Percentiles rank a stretch among this genome's conserved stretches.
Conservation (phyloP, 768 basidiomycete species). For the Auricularia heimuer region DNA sequence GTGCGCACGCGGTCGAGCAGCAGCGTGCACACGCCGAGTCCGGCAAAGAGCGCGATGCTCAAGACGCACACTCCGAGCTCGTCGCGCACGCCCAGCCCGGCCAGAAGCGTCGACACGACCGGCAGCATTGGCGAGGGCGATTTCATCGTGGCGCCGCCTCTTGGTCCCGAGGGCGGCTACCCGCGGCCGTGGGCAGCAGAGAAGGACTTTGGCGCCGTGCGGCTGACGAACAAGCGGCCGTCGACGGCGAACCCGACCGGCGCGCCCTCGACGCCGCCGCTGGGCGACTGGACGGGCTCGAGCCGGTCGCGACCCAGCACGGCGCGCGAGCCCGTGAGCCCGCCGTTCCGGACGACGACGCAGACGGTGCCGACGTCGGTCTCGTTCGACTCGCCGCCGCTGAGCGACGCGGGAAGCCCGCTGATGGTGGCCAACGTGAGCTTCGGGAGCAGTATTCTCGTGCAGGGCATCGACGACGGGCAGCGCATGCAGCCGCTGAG, state of each 20-base stretch:
- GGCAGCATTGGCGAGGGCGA: not conserved
- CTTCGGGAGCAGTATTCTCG: not conserved
- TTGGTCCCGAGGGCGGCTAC: not conserved
- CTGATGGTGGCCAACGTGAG: not conserved
- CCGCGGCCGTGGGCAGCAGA: not conserved
- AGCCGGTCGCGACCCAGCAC: not conserved
- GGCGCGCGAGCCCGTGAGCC: not conserved
- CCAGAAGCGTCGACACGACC: not conserved
- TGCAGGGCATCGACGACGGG: not conserved
- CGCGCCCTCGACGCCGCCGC: not conserved
- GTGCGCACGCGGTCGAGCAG: not conserved
- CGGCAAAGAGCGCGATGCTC: not conserved
- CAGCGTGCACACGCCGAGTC: not conserved
- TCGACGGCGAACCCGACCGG: not conserved
- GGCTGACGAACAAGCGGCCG: not conserved
- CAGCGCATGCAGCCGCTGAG: not conserved
- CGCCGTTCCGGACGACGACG: not conserved
- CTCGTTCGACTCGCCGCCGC: not conserved
- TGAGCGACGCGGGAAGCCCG: not conserved
- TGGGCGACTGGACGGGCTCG: not conserved
- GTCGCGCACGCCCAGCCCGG: not conserved
- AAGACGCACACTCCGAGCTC: not conserved
- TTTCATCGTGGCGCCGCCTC: not conserved
- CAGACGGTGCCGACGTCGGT: not conserved
- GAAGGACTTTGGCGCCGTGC: not conserved